Evolutionary conservation across 202 grass and related monocot species (phyloP).

Genomic region (Brachypodium distachyon): DNA sequence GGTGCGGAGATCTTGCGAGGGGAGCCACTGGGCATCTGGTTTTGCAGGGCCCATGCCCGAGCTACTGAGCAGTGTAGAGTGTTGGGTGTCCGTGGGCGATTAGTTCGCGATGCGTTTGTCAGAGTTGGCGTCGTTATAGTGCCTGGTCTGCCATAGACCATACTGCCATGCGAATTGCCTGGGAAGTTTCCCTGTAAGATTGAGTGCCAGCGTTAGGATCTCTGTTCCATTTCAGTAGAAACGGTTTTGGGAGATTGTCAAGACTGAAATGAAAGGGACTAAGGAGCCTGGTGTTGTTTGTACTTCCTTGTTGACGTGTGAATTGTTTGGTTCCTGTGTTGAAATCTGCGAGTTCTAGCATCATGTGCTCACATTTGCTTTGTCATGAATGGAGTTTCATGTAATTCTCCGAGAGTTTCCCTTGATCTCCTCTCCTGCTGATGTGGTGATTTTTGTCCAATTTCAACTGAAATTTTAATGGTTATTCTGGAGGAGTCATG

Average conservation of each 20-base stretch:
- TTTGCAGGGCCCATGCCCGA: neutral
- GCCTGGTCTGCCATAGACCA: neutral
- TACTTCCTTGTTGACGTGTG: no score
- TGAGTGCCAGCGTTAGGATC: neutral
- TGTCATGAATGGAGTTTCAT: neutral
- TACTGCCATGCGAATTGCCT: neutral
- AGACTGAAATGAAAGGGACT: neutral
- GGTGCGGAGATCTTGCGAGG: conserved; percentile 3
- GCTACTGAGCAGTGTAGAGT: neutral
- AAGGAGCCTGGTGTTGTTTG: neutral
- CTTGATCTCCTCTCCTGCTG: neutral
- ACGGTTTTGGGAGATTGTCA: neutral
- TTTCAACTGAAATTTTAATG: neutral
- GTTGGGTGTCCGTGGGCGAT: neutral
- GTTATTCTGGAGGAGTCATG: neutral
- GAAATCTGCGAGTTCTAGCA: neutral
- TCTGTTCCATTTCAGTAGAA: neutral
- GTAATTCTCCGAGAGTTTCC: neutral
- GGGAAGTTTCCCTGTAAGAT: neutral
- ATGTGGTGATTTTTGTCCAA: neutral
- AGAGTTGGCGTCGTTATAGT: neutral
- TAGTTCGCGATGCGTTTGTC: neutral
- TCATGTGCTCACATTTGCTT: neutral
- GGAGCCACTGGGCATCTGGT: neutral
- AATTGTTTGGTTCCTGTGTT: neutral